phyloP scores from a whole-genome alignment of 2,329 filamentous ascomycete species.

The Microdochium nivale region DNA sequence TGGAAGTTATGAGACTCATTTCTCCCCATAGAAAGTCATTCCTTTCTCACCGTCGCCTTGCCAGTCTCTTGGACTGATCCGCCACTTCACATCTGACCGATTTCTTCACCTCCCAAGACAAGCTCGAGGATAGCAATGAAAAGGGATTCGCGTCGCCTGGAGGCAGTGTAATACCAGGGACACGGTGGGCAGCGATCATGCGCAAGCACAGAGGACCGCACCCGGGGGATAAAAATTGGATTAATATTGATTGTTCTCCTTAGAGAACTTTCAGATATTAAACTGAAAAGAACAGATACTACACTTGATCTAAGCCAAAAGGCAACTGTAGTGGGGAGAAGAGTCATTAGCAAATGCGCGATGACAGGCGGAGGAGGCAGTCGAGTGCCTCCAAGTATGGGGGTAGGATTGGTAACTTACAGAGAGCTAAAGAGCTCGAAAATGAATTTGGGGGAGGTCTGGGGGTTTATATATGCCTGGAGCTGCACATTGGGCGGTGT shows the following conservation, averaged over 20 bases:
- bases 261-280: constrained; percentile 85
- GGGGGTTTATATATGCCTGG: background rate
- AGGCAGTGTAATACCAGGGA: constrained; percentile 70
- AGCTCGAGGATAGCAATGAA: constrained; percentile 50
- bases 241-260: constrained; percentile 69
- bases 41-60: background rate
- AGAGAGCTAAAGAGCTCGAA: background rate
- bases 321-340: constrained; percentile 44
- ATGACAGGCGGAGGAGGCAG: background rate
- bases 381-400: background rate
- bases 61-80: background rate
- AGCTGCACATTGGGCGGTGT: background rate
- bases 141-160: constrained; percentile 60
- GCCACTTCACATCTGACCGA: constrained; percentile 3
- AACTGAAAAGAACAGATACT: constrained; percentile 97
- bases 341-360: constrained; percentile 11
- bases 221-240: constrained; percentile 62
- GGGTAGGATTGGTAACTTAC: background rate
- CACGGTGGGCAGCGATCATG: constrained; percentile 56
- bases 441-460: background rate
- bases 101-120: constrained; percentile 49
- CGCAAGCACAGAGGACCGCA: constrained; percentile 62
- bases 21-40: background rate
- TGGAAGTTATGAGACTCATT: too few relatives aligned
- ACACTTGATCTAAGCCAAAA: constrained; percentile 74